These are phyloP conservation scores for Imleria badia DNA, from an alignment of 768 basidiomycete species.

Conservation along the genomic window DNA sequence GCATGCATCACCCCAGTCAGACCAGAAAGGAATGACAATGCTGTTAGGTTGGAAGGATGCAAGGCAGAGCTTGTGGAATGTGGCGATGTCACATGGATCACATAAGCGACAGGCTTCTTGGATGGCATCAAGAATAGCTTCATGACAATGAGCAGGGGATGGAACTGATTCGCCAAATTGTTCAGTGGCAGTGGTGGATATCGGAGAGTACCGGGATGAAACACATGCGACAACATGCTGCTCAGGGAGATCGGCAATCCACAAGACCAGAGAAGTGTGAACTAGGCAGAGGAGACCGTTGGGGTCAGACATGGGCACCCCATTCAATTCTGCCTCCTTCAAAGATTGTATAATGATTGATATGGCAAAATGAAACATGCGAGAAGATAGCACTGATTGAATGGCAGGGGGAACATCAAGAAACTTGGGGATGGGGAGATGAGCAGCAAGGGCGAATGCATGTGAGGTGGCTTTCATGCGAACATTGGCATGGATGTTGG, in stretches of 20 bases:
- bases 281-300: background rate
- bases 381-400: conserved; percentile 26
- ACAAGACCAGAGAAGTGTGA: background rate
- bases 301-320: conserved; percentile 30
- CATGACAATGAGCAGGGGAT: background rate
- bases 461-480: conserved; percentile 34
- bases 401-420: conserved; percentile 10
- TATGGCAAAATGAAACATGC: conserved; percentile 30
- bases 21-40: conserved; percentile 33
- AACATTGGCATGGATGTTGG: conserved; percentile 33
- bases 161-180: background rate
- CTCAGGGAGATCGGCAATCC: conserved; percentile 2
- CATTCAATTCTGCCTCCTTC: conserved; percentile 28
- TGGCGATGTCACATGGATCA: background rate
- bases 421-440: conserved; percentile 31
- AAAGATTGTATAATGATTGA: conserved; percentile 30
- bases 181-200: background rate
- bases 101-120: background rate
- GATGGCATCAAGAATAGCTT: conserved; percentile 3
- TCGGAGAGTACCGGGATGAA: background rate
- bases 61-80: background rate
- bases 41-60: background rate
- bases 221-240: conserved; percentile 4
- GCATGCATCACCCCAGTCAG: conserved; percentile 21
- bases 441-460: conserved; percentile 26